phyloP scores from a whole-genome alignment of 2,329 filamentous ascomycete genomes.

The Meredithiella fracta region DNA sequence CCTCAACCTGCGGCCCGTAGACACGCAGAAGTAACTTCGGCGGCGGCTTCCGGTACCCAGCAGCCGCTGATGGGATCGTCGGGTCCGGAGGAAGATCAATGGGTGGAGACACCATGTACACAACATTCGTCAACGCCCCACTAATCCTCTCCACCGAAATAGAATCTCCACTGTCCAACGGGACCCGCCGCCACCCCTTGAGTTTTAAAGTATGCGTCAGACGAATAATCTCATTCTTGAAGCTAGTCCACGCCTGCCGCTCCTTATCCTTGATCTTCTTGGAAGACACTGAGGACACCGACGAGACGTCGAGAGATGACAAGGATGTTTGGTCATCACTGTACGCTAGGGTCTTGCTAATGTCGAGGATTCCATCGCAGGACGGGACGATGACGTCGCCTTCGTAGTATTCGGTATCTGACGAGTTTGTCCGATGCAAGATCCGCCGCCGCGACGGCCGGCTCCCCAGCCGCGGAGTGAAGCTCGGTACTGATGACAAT shows the following conservation, averaged over 20 bases:
- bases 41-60: conserved; percentile 25
- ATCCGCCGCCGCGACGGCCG: conserved; percentile 26
- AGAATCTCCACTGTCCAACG: conserved; percentile 50
- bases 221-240: conserved; percentile 84
- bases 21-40: conserved; percentile 72
- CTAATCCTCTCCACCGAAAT: conserved; percentile 64
- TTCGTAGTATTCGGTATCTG: conserved; percentile 73
- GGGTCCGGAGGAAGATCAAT: conserved; percentile 22
- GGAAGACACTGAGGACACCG: conserved; percentile 20
- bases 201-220: conserved; percentile 75
- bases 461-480: conserved; percentile 27
- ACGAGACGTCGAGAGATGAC: conserved; percentile 20
- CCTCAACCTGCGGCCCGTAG: conserved; percentile 88
- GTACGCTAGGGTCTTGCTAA: conserved; percentile 74
- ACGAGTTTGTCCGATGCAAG: conserved; percentile 37
- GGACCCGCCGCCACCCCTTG: conserved; percentile 79
- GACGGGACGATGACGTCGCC: conserved; percentile 68
- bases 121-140: conserved; percentile 86
- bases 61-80: conserved; percentile 23
- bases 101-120: conserved; percentile 84
- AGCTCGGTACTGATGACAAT: conserved; percentile 28
- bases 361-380: conserved; percentile 74
- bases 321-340: conserved; percentile 33
- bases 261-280: conserved; percentile 43
- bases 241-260: conserved; percentile 60